Base-by-base conservation (phyloP, 169 alveolate genomes). In the Plasmodium gonderi region DNA sequence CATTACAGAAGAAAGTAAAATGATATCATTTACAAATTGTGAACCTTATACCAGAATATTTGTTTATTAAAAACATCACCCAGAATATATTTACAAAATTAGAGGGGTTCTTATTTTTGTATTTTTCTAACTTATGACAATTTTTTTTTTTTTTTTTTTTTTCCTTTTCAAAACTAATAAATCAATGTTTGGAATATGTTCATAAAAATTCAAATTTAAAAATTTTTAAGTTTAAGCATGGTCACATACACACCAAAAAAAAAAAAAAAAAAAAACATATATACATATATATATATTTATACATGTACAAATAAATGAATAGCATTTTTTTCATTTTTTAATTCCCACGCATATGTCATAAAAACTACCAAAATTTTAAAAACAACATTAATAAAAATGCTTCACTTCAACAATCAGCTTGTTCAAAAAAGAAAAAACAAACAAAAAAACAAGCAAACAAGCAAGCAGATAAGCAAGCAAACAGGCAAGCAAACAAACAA, bases 161-260 rank as follows among this genome's bases (percentile, higher is more conserved):
- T 54, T 85, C 65, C 67, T 74, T 69, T 85, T 77, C 87, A 85
- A 85, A 85, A 85, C 65, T 40, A 74, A 85, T 17, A 85, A 74
- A 85, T 85, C 78, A 74, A 54, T 60, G 26, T 85, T 51, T 83
- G 75, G 36, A 44, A 47, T n/a, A 51, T 74, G 78, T 85, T 49
- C 87, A 74, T 85, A 75, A 74, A 76, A 49, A 74, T 74, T 49
- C 67, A 74, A 82, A 47, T 44, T 83, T 68, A 60, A 12, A 83
- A 83, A 54, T 74, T 85, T 85, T 74, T 74, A 85, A 85, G 42
- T 72, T 54, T 47, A 74, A 74, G 65, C 36, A 44, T 60, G 26
- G 26, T 29, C 44, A 68, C 14, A 68, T 12, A 69, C 33, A 47
- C 68, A n/a, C 65, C 17, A 42, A 42, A 31, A 23, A n/a, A 68